Percentiles rank a stretch among this genome's conserved stretches.
Evolutionary conservation across 129 eudicot genomes (phyloP).

Genomic region (Rutidosis leptorrhynchoides): DNA sequence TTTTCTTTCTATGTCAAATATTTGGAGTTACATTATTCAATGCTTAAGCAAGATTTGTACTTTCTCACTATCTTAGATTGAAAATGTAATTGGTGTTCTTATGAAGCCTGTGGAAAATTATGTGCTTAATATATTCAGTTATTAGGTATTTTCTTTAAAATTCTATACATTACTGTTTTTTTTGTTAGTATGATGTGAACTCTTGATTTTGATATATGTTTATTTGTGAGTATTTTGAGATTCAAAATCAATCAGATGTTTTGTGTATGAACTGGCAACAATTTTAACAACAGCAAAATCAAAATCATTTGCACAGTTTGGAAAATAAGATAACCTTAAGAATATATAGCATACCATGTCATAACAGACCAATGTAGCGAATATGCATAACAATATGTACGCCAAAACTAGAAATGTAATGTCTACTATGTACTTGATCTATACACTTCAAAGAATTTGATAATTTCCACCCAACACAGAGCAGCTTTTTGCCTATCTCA

Average conservation of each 20-base stretch:
- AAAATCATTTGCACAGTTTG: too few species aligned
- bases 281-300: too few species aligned
- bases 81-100: background rate
- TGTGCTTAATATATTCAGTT: constrained; percentile 18
- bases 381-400: too few species aligned
- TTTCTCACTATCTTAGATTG: background rate
- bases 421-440: background rate
- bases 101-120: constrained; percentile 8
- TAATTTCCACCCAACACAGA: background rate
- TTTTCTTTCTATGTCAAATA: constrained; percentile 18
- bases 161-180: too few species aligned
- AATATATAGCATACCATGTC: background rate
- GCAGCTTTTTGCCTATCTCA: background rate
- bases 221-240: background rate
- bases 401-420: background rate
- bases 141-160: constrained; percentile 2
- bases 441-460: background rate
- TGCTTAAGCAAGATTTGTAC: constrained; percentile 14
- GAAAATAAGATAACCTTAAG: background rate
- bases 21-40: constrained; percentile 22
- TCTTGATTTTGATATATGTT: background rate
- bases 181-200: too few species aligned
- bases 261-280: background rate
- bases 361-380: too few species aligned
- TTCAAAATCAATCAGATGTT: background rate